phyloP scores from a whole-genome alignment of 2,329 filamentous ascomycete species.

The Dryadomyces quercus-mongolicae region DNA sequence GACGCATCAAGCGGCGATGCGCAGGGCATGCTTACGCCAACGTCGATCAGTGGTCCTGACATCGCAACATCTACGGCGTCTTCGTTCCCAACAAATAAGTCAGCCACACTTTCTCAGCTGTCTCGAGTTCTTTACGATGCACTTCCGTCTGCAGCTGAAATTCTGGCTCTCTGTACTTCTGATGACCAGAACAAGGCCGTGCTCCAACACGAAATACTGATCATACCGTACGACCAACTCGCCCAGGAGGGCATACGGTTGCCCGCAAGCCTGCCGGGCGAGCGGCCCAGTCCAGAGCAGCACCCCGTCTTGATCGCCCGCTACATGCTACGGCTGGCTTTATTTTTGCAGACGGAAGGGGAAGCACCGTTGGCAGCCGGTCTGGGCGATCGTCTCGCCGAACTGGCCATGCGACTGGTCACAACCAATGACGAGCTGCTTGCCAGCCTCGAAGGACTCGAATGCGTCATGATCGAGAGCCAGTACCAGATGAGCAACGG shows the following conservation, averaged over 20 bases:
- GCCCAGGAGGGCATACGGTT: not conserved
- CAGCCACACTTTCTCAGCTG: not conserved
- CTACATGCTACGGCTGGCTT: constrained; percentile 19
- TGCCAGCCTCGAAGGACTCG: constrained; percentile 31
- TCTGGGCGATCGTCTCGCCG: constrained; percentile 1
- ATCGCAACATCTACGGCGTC: not conserved
- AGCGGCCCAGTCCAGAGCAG: constrained; percentile 13
- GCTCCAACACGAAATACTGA: not conserved
- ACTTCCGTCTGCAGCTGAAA: not conserved
- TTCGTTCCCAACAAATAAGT: not conserved
- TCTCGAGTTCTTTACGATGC: not conserved
- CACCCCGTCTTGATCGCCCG: constrained; percentile 15
- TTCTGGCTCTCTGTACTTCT: not conserved
- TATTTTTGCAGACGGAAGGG: constrained; percentile 16
- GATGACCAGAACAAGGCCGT: not conserved
- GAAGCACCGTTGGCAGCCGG: not conserved
- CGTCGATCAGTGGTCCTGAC: not conserved
- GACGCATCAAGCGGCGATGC: not conserved
- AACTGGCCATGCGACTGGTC: constrained; percentile 18
- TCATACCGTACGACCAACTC: not conserved
- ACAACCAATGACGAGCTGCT: constrained; percentile 33
- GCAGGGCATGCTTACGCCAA: not conserved
- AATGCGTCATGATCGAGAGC: constrained; percentile 35
- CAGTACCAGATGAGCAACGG: constrained; percentile 33
- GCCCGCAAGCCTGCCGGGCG: not conserved